Base-by-base conservation (phyloP, 2,329 filamentous ascomycete genomes). In the Venturia carpophila region DNA sequence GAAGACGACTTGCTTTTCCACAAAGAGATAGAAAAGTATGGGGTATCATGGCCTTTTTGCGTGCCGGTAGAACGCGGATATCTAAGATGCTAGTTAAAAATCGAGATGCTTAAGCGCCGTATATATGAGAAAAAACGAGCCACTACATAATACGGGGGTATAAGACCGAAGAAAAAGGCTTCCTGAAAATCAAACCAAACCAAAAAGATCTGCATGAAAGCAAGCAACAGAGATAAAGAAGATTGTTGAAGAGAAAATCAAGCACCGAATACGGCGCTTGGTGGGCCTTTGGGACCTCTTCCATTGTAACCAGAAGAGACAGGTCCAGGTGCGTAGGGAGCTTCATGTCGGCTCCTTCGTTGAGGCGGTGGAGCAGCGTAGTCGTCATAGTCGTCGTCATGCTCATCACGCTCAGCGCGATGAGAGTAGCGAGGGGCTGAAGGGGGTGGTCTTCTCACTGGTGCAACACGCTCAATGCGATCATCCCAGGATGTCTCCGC, bases 81-180 rank as follows among this genome's bases (percentile, higher is more conserved):
- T 58, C 52, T 58, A 58, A 58, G 30, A 58, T 58, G 52, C 52
- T 58, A 37, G 30, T 7, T 7, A 58, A 58, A 56, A 58, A n/a
- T 37, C 6, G n/a, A n/a, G 17, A 37, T 30, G 19, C 52, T 58
- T 58, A 27, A 37, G 52, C 52, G 52, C 30, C 30, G 13, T n/a
- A 37, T 58, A 58, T 5, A 52, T 52, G 19, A n/a, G 30, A 58
- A 37, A 13, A 58, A 58, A 58, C 37, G 52, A 37, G 52, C 52
- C 19, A n/a, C 52, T 58, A 58, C 30, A 56, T 58, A 58, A 58
- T 58, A 58, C 52, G 27, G 49, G 47, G 52, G 52, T 58, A 58
- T 58, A 58, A 37, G 52, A 58, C 52, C 17, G 30, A 58, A 58
- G 5, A 15, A 37, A 30, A 58, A 37, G 27, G 27, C 19, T 58